phyloP scores from a whole-genome alignment of 2,329 filamentous ascomycete genomes.

The Xylaria sp. region DNA sequence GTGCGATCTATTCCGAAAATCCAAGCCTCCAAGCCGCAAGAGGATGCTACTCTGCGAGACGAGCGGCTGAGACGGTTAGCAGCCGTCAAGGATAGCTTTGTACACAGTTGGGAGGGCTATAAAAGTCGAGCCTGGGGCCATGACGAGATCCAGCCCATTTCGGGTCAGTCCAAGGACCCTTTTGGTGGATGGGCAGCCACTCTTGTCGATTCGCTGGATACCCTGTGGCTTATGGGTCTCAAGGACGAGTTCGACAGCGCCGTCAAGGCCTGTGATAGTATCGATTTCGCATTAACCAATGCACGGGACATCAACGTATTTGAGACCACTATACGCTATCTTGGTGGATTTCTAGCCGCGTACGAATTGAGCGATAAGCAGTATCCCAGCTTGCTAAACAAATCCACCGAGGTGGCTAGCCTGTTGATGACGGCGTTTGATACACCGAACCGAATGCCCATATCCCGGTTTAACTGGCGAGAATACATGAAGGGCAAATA shows the following conservation, averaged over 20 bases:
- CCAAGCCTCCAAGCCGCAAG: conserved; percentile 47
- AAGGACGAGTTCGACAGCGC: conserved; percentile 60
- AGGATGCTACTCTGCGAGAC: conserved; percentile 33
- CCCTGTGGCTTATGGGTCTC: conserved; percentile 68
- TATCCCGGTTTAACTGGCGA: conserved; percentile 53
- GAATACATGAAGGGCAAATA: conserved; percentile 41
- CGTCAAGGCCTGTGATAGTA: conserved; percentile 49
- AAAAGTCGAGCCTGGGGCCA: conserved; percentile 57
- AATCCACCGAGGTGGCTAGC: conserved; percentile 59
- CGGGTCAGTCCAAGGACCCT: conserved; percentile 46
- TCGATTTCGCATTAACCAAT: conserved; percentile 56
- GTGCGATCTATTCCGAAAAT: conserved; percentile 55
- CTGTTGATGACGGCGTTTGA: conserved; percentile 63
- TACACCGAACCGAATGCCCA: conserved; percentile 62
- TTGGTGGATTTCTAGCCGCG: conserved; percentile 63
- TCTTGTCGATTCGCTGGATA: conserved; percentile 62
- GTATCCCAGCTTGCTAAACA: conserved; percentile 50
- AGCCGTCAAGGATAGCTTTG: conserved; percentile 47
- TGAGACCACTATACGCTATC: conserved; percentile 66
- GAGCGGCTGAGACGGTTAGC: conserved; percentile 36
- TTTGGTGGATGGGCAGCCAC: conserved; percentile 65
- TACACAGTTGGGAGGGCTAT: conserved; percentile 56
- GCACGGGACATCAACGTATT: conserved; percentile 57
- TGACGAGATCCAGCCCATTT: conserved; percentile 57
- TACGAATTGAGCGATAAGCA: conserved; percentile 59